Base-by-base conservation (phyloP, 768 basidiomycete species). In the Agaricus bisporus region DNA sequence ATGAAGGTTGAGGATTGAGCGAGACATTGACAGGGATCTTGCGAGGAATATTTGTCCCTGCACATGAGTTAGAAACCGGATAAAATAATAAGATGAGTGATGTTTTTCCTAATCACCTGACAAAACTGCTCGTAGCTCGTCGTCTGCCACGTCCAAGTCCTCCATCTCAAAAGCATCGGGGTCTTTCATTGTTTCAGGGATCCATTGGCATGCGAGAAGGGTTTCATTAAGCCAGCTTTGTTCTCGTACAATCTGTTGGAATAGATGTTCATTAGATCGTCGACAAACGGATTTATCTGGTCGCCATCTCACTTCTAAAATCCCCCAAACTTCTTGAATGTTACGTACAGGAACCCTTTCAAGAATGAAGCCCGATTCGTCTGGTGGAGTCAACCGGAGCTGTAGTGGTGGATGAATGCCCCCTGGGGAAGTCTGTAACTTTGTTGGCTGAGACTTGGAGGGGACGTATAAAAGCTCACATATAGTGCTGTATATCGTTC, bases 151-250 rank as follows among this genome's bases (percentile, higher is more conserved):
- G n/a, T 71, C 63, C 7, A 55, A 62, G 12, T 74, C 72, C 11
- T 71, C 64, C 0, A 58, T 60, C 1, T 59, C 52, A 6, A 71
- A 64, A 10, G 57, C 61, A 7, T 63, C 63, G 12, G 64, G 63
- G 14, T 59, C 54, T 29, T 65, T 61, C 12, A 71, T 56, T 9
- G 70, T 73, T 60, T 89, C 86, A 3, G 80, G 73, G 25, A 67
- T 65, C 89, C 90, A 92, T 11, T 77, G 67, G 42, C 79, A 81
- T 42, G 77, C 74, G 4, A 70, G 61, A 18, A 92, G 65, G n/a
- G 76, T 75, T 60, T 86, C 86, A 61, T 91, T 92, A 15, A 91
- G 62, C 90, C 90, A 92, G 60, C 85, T 87, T 67, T 91, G 90
- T 56, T 91, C 89, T 55, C 79, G 76, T 4, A 91, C 86, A 60